Base-by-base conservation (phyloP, 2,329 filamentous ascomycete genomes). In the Botrytis paeoniae region DNA sequence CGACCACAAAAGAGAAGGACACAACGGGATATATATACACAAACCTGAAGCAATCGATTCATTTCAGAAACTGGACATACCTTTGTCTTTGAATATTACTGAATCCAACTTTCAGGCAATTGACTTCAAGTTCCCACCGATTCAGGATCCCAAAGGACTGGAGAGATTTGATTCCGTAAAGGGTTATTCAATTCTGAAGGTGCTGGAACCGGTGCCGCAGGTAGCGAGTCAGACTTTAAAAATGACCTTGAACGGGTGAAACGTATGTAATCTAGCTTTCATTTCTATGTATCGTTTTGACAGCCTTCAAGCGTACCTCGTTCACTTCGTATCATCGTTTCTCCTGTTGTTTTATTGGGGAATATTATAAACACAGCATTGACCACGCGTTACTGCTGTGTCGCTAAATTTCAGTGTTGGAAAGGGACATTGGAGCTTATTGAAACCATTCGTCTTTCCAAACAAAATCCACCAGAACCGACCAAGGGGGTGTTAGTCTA, bases 11-110 rank as follows among this genome's bases (percentile, higher is more conserved):
- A 48, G 8, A 48, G 20, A 48, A 65, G 29, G 18, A 16, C 63
- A 65, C 2, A 25, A 37, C 22, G 29, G 62, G 8, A 65, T 65
- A 48, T 48, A 48, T 32, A 9, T 5, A 4, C 22, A 25, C 32
- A 2, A 1, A 2, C 22, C 22, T 7, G 16, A 5, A 18, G 0
- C 32, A 37, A 10, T 0, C 1, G 29, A 37, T 29, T 16, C 1
- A 2, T 54, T 8, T 29, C 14, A 5, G 1, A 6, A 14, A 16
- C n/a, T 29, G 25, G 7, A 29, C 3, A 16, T 8, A 18, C 25
- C n/a, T 57, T 8, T 18, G n/a, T 2, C n/a, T 6, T 18, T 8
- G 51, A 6, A 18, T 18, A n/a, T 16, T 57, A 29, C 3, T 9
- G n/a, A 4, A 3, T 29, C 6, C 51, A 8, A 8, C 3, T 18